These are phyloP conservation scores for Backusella parvicylindrica DNA, from an alignment of 192 early-diverging fungal genomes.

Conservation along the genomic window DNA sequence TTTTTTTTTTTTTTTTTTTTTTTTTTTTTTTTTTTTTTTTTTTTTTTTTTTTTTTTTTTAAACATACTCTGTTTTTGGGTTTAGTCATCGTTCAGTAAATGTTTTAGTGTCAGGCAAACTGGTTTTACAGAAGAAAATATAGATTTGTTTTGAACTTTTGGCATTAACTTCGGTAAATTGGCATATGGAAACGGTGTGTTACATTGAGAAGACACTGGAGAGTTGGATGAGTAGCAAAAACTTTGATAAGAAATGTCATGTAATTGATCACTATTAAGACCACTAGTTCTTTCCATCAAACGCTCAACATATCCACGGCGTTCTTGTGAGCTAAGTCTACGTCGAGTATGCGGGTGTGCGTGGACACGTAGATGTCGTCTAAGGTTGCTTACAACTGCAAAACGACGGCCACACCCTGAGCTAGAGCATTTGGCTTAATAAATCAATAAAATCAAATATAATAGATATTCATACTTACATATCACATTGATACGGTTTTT, in stretches of 20 bases:
- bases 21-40: no score
- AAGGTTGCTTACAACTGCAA: slow-evolving; percentile 64
- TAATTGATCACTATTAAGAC: background rate
- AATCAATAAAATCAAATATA: background rate
- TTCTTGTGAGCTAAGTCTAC: slow-evolving; percentile 6
- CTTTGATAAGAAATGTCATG: background rate
- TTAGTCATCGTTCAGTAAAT: background rate
- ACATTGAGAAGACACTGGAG: background rate
- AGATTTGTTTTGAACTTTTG: background rate
- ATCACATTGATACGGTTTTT: slow-evolving; percentile 22
- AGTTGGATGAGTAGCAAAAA: background rate
- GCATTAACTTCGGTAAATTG: background rate
- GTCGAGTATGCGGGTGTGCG: background rate
- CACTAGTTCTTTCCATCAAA: slow-evolving; percentile 5
- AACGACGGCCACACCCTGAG: slow-evolving; percentile 50
- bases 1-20: no score
- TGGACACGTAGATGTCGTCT: slow-evolving; percentile 55
- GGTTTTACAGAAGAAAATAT: background rate
- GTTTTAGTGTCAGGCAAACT: background rate
- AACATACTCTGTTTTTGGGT: background rate
- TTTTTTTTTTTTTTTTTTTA: background rate
- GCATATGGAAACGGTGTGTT: background rate
- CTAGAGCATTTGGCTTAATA: background rate
- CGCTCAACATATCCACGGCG: background rate
- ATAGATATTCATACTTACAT: slow-evolving; percentile 1